Evolutionary conservation across 1,284 basidiomycete genomes (phyloP).

Genomic region (Boletellus sp.): DNA sequence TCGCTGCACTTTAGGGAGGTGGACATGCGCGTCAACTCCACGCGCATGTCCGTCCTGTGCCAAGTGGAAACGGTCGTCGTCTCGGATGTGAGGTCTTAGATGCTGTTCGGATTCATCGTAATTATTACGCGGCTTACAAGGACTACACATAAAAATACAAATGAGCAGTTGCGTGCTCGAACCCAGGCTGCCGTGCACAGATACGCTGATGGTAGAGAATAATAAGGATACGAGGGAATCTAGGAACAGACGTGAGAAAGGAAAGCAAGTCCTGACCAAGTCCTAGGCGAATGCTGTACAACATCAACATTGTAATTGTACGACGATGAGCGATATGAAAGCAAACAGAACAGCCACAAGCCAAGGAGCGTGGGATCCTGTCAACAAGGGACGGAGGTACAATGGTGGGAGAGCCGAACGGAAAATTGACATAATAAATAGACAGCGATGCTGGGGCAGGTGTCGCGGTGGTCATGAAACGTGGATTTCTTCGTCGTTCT

Average conservation of each 20-base stretch:
- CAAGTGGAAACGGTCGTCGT: constrained; percentile 20
- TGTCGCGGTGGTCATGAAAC: constrained; percentile 15
- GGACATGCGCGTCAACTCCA: constrained; percentile 3
- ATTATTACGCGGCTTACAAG: constrained; percentile 8
- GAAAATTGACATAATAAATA: not conserved
- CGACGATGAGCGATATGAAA: not conserved
- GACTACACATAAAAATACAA: constrained; percentile 25
- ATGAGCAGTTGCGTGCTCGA: constrained; percentile 1
- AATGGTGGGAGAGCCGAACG: not conserved
- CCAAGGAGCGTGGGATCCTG: constrained; percentile 22
- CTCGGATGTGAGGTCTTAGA: constrained; percentile 3
- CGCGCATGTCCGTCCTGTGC: constrained; percentile 8
- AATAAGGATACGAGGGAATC: constrained; percentile 13
- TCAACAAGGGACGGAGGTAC: constrained; percentile 10
- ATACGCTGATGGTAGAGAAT: constrained; percentile 9
- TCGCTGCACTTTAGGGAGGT: constrained; percentile 18
- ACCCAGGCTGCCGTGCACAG: constrained; percentile 5
- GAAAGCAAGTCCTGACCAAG: constrained; percentile 9
- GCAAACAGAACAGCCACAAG: not conserved
- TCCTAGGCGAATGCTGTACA: constrained; percentile 14
- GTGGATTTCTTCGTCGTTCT: constrained; percentile 28
- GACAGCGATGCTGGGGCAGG: not conserved
- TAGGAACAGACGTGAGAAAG: constrained; percentile 2
- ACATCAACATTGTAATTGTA: constrained; percentile 7
- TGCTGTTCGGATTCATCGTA: not conserved